Conservation (phyloP, 2,329 filamentous ascomycete genomes). For the Fusarium napiforme region DNA sequence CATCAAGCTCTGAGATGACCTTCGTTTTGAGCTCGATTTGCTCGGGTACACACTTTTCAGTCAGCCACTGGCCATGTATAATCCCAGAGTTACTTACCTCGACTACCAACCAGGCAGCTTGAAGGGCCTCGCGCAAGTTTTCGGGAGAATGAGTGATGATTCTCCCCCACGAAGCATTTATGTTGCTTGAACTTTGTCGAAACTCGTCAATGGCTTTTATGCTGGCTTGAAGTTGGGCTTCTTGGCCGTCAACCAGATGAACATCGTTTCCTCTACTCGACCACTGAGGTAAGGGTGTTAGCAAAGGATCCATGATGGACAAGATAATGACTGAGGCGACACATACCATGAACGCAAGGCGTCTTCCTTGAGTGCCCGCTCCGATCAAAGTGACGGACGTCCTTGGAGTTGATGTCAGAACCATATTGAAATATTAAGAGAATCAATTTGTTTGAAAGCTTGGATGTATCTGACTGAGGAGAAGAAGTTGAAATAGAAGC, state of each 20-base stretch:
- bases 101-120: constrained; percentile 43
- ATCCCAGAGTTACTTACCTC: constrained; percentile 30
- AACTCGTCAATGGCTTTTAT: constrained; percentile 42
- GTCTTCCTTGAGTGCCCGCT: constrained; percentile 47
- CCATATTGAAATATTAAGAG: constrained; percentile 11
- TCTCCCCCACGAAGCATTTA: constrained; percentile 26
- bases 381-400: constrained; percentile 43
- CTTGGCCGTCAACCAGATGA: constrained; percentile 44
- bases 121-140: constrained; percentile 31
- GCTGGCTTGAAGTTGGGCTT: constrained; percentile 43
- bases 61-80: background rate
- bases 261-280: constrained; percentile 47
- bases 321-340: background rate
- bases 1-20: constrained; percentile 54
- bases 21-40: constrained; percentile 53
- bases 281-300: constrained; percentile 36
- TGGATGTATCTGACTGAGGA: background rate
- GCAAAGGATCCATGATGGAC: background rate
- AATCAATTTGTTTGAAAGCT: background rate
- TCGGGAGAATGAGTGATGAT: constrained; percentile 38
- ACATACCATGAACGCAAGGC: constrained; percentile 47
- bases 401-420: constrained; percentile 16
- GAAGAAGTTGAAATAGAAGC: background rate
- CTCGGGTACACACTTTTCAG: constrained; percentile 56
- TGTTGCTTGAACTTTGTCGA: constrained; percentile 10